Base-by-base conservation (phyloP, 2,329 filamentous ascomycete genomes). In the Phoma sp. region DNA sequence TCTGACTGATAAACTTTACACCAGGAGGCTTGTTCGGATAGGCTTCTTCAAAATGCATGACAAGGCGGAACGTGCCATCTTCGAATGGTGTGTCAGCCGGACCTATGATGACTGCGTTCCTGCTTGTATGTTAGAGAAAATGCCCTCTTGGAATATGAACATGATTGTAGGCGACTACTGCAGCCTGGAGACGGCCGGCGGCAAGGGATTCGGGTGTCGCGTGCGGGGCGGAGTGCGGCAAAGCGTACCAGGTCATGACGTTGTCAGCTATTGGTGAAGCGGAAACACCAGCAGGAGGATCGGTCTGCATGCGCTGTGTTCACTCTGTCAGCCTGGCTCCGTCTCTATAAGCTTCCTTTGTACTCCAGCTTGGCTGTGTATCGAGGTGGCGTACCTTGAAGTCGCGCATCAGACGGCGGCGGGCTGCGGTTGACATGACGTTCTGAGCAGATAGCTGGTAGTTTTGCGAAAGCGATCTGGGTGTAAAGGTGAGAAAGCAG, bases 1-100 rank as follows among this genome's bases (percentile, higher is more conserved):
- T 99, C 75, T 95, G 87, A 77, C 91, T 96, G 75, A 99, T 96
- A 75, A 99, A 99, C 74, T 98, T 98, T 78, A 98, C 95, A 30
- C 92, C 90, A 0, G 95, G 95, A 4, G 95, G 95, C 76, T 98
- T 98, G 79, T 98, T 99, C 27, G 95, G 95, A 69, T 99, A 99
- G 71, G 96, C 93, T 76, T 99, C 95, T 74, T 98, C 95, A 67
- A 99, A 99, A 73, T 97, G 92, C 93, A 99, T 98, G 46, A 98
- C 93, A 9, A 99, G 87, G 63, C 93, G 85, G 76, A 99, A 99
- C 22, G 95, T 99, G 59, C 95, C 95, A 76, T 99, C 95, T 78
- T 99, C 95, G 70, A 98, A 99, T 1, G 95, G 93, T 1, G 95
- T 99, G 71, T 99, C 95, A 56, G 91, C 91, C 35, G 93, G 93